Conservation (phyloP, 202 grass and related monocot species). For the Saccharum hybrid region DNA sequence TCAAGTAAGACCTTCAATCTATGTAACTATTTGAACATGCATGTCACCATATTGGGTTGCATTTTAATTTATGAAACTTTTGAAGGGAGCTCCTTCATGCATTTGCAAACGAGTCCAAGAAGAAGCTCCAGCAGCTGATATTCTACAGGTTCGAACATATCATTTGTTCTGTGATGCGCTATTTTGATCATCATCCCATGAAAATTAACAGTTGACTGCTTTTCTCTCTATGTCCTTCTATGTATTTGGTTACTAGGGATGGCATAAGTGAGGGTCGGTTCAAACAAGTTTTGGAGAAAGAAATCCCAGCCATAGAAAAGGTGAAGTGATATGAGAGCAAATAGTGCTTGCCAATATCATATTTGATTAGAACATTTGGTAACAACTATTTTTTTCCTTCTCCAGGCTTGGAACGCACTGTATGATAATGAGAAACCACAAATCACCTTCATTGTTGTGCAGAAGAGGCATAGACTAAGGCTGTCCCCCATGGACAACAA, state of each 20-base stretch:
- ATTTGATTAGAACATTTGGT: background rate
- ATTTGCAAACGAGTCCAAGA: conserved; percentile 23
- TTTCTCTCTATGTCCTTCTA: background rate
- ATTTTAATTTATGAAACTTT: background rate
- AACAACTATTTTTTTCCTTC: background rate
- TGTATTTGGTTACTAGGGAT: conserved; percentile 39
- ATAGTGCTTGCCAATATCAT: background rate
- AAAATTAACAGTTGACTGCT: background rate
- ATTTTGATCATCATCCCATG: background rate
- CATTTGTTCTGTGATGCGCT: background rate
- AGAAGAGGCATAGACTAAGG: conserved; percentile 80
- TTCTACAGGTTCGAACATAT: conserved; percentile 48
- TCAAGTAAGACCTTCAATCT: conserved; percentile 35
- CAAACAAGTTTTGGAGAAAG: conserved; percentile 43
- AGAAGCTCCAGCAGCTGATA: conserved; percentile 44
- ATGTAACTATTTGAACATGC: conserved; percentile 8
- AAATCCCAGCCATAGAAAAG: conserved; percentile 49
- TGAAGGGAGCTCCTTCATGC: conserved; percentile 43
- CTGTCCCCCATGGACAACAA: conserved; percentile 38
- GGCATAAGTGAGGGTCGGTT: conserved; percentile 54
- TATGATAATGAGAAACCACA: conserved; percentile 47
- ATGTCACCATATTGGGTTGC: background rate
- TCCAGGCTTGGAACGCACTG: conserved; percentile 56
- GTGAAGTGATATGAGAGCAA: background rate
- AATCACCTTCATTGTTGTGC: conserved; percentile 80